Evolutionary conservation across 2,329 filamentous ascomycete species (phyloP), one percentile per base, ranked within the genome.

Genomic region (Trichoderma hamatum): DNA sequence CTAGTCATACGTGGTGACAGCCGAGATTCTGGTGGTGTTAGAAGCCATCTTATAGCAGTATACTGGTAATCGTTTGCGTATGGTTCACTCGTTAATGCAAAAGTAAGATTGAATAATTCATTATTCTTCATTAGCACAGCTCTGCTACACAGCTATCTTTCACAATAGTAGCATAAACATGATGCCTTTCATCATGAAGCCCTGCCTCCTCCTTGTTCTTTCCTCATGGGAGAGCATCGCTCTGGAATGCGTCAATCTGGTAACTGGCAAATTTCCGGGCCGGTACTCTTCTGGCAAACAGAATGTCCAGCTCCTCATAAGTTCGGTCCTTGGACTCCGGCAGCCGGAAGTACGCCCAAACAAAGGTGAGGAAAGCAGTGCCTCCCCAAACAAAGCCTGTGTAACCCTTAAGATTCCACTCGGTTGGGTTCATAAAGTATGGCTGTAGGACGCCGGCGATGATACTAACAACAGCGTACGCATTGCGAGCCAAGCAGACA

Each of bases 281-380:
- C 14, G 77, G 59, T 7, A 80, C 73, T 13, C 69, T 68, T 55
- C 74, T 70, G 66, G 78, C 76, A 64, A 80, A 80, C 7, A 79
- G 73, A 65, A 76, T 36, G 59, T 80, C 78, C 58, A 80, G 67
- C 72, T 84, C 81, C 3, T 81, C 82, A 70, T 82, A 84, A 0
- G 81, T 82, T 9, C 82, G 76, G 11, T 80, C 84, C 68, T 83
- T 85, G 0, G 86, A 85, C 73, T 89, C 87, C 5, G 85, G 85
- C 3, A 87, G 76, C 64, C 83, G 82, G 73, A 79, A 79, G 71
- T 79, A 86, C 0, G 84, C 83, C 81, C 86, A 89, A 1, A 82
- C 70, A 1, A 83, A 76, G 21, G 83, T 84, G 1, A 83, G 26
- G 3, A 86, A 75, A 72, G 85, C 85, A 21, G 83, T 81, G 0